Conservation (phyloP, 164 flowering plant genomes). For the Sedum album region DNA sequence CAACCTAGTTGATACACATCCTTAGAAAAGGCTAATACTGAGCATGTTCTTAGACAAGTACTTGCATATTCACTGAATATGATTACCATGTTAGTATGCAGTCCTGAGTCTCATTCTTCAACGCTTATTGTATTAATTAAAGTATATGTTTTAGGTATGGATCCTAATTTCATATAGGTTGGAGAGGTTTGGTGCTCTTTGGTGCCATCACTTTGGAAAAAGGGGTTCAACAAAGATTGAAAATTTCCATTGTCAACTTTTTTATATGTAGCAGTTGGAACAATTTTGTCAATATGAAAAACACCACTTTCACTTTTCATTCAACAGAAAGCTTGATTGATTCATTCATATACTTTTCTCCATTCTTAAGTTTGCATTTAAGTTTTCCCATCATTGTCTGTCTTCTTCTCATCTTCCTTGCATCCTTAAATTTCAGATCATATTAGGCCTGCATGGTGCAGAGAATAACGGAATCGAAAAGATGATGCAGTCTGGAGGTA, state of each 20-base stretch:
- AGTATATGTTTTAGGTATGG: not conserved
- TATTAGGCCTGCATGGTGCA: no score
- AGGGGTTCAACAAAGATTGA: not conserved
- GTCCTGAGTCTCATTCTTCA: no score
- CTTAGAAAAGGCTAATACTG: no score
- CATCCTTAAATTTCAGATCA: not conserved
- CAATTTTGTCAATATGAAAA: not conserved
- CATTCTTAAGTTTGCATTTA: not conserved
- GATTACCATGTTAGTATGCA: no score
- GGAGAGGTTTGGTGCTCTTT: constrained; percentile 19
- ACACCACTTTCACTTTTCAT: not conserved
- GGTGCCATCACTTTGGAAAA: constrained; percentile 8
- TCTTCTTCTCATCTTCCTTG: not conserved
- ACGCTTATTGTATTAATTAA: not conserved
- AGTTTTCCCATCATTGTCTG: not conserved
- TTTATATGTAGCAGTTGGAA: constrained; percentile 35
- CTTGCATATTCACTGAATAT: no score
- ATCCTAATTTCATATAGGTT: constrained; percentile 1
- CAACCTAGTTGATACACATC: no score
- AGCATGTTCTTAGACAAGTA: no score
- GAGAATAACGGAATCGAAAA: no score
- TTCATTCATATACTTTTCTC: not conserved
- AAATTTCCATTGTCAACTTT: constrained; percentile 15
- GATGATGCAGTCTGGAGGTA: constrained; percentile 16
- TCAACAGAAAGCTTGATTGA: not conserved